Evolutionary conservation across 1,284 basidiomycete genomes (phyloP), one percentile per base, ranked within the genome.

Genomic region (Boletellus sp.): DNA sequence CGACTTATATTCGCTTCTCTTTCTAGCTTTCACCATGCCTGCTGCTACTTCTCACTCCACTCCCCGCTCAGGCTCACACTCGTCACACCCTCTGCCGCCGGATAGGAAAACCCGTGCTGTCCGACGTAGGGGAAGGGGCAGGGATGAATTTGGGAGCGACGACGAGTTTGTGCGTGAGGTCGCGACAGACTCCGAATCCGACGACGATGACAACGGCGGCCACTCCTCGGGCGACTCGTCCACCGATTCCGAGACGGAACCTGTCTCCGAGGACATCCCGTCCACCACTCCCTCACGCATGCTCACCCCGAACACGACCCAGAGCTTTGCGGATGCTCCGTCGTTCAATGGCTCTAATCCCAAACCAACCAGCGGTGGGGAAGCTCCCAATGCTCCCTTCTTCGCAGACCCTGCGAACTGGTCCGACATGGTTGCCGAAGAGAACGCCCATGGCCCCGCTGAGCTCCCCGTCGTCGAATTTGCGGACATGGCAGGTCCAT

Each of bases 381-480:
- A 64, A 54, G 67, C 58, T 21, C 64, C 58, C 9, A 55, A 65
- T 35, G 63, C 72, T 30, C 68, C 82, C 5, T 84, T 86, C 59
- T 82, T 83, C 53, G 58, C 69, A 14, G 60, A 73, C 16, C 54
- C 74, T 30, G 73, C 74, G 14, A 77, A 80, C 57, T 91, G 88
- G 88, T 84, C 85, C 8, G 86, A 91, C 60, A 84, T 88, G 78
- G 84, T 88, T n/a, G 74, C 79, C n/a, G 82, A 83, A 41, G 82
- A 88, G 63, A 75, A 68, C 22, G 70, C 67, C 20, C 74, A 79
- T 52, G 82, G 77, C 17, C 67, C 73, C 40, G 76, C 76, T 4
- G 76, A 79, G n/a, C 72, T 91, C 6, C 88, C 87, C 23, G 82
- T 89, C 53, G 83, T 91, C 56, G 84, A 90, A 55, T 91, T 90